A percentile compares a stretch with the other conserved stretches of the same genome.
These are phyloP conservation scores for Phyllosticta citrichinensis DNA, from an alignment of 2,329 filamentous ascomycete species.

Conservation along the genomic window DNA sequence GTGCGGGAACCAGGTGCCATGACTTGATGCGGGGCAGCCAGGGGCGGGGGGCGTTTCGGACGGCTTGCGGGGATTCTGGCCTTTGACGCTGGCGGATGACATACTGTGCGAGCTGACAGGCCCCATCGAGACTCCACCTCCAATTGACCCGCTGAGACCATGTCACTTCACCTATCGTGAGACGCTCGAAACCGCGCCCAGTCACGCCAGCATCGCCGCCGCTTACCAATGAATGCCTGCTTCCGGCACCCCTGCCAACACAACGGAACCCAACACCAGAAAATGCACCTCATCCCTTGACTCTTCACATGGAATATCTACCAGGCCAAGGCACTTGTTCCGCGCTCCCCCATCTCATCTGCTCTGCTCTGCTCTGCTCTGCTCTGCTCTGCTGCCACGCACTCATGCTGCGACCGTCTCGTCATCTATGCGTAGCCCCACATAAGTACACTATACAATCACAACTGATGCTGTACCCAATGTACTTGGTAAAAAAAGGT, in stretches of 20 bases:
- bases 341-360: neutral
- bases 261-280: neutral
- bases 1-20: neutral
- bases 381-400: neutral
- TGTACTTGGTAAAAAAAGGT: constrained; percentile 10
- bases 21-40: neutral
- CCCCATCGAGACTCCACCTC: neutral
- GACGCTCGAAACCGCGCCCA: neutral
- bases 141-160: neutral
- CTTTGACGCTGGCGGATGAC: neutral
- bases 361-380: neutral
- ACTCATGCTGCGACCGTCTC: neutral
- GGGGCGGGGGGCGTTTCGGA: neutral
- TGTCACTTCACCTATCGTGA: neutral
- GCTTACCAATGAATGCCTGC: neutral
- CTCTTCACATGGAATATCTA: neutral
- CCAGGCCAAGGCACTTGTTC: no score
- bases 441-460: constrained; percentile 9
- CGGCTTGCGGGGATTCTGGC: neutral
- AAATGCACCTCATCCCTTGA: neutral
- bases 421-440: neutral
- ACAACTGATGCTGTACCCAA: constrained; percentile 10
- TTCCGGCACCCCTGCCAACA: neutral
- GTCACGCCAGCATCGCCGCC: neutral
- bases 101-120: neutral